Evolutionary conservation across 495 filamentous ascomycete species (phyloP).

Genomic region (Aspergillus saccharolyticus): DNA sequence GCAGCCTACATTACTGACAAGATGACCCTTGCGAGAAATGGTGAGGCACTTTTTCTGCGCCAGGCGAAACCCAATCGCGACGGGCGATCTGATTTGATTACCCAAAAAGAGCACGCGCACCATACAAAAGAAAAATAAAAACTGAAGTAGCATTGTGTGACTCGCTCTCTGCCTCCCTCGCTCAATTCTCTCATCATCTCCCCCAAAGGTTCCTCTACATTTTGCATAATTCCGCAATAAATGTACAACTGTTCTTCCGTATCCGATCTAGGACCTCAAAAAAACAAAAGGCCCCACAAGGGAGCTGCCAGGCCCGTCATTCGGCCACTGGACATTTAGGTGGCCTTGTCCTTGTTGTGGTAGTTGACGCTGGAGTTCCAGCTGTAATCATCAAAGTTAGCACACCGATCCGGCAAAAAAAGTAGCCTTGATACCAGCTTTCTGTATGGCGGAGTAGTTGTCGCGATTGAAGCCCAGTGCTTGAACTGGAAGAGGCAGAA

Average conservation of each 20-base stretch:
- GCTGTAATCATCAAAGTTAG: slow-evolving; percentile 45
- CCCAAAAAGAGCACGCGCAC: slow-evolving; percentile 1
- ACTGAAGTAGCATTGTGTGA: slow-evolving; percentile 31
- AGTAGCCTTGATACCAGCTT: not conserved
- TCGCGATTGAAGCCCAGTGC: not conserved
- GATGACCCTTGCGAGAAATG: not conserved
- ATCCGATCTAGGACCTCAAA: not conserved
- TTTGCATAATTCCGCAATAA: slow-evolving; percentile 13
- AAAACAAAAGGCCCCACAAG: not conserved
- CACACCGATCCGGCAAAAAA: not conserved
- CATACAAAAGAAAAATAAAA: slow-evolving; percentile 21
- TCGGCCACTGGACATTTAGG: slow-evolving; percentile 31
- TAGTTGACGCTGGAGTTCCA: slow-evolving; percentile 96
- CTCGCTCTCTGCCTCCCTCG: slow-evolving; percentile 4
- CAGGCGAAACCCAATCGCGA: not conserved
- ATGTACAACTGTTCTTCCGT: slow-evolving; percentile 19
- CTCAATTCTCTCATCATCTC: not conserved
- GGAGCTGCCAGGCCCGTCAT: slow-evolving; percentile 2
- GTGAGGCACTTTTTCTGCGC: not conserved
- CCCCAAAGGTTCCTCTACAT: not conserved
- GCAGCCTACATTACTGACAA: not conserved
- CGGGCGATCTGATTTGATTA: not conserved
- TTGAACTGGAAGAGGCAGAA: not conserved
- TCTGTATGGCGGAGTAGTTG: not conserved
- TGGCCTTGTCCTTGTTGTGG: slow-evolving; percentile 82